Percentiles rank a stretch among this genome's conserved stretches.
Evolutionary conservation across 352 stramenopile genomes (phyloP).

Genomic region (Phytophthora multivora): DNA sequence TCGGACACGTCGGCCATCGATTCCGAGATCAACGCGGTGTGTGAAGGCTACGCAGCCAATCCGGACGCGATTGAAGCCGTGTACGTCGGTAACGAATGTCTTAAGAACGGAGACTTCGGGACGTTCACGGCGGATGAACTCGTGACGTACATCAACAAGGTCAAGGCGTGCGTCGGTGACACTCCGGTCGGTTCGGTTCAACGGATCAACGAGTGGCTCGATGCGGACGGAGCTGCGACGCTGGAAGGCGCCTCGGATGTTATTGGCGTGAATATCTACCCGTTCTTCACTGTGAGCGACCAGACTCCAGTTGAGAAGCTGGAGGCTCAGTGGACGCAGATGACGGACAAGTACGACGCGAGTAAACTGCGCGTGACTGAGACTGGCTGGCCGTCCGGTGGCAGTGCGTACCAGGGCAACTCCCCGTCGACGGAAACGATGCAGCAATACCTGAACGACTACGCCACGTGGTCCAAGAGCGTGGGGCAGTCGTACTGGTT

Average conservation of each 20-base stretch:
- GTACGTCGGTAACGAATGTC: slow-evolving; percentile 78
- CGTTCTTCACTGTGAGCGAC: slow-evolving; percentile 60
- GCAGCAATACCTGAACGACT: slow-evolving; percentile 55
- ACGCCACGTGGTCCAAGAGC: slow-evolving; percentile 38
- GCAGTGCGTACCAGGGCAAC: slow-evolving; percentile 41
- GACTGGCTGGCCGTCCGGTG: slow-evolving; percentile 62
- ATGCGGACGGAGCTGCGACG: slow-evolving; percentile 32
- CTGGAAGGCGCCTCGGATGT: slow-evolving; percentile 47
- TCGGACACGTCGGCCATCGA: slow-evolving; percentile 43
- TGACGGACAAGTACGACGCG: slow-evolving; percentile 45
- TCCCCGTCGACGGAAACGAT: slow-evolving; percentile 42
- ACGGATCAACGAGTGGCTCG: slow-evolving; percentile 69
- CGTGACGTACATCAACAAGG: slow-evolving; percentile 48
- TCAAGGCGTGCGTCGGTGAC: slow-evolving; percentile 53
- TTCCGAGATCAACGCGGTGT: slow-evolving; percentile 62
- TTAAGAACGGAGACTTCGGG: slow-evolving; percentile 56
- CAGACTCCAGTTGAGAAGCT: slow-evolving; percentile 53
- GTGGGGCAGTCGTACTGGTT: slow-evolving; percentile 56
- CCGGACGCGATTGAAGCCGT: slow-evolving; percentile 56
- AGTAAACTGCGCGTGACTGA: slow-evolving; percentile 59
- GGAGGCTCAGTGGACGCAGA: slow-evolving; percentile 52
- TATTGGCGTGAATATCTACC: slow-evolving; percentile 75
- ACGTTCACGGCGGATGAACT: slow-evolving; percentile 41
- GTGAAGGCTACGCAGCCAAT: slow-evolving; percentile 45
- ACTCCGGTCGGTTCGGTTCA: slow-evolving; percentile 64